Conservation (phyloP, 2,329 filamentous ascomycete species). For the Neopestalotiopsis clavispora region DNA sequence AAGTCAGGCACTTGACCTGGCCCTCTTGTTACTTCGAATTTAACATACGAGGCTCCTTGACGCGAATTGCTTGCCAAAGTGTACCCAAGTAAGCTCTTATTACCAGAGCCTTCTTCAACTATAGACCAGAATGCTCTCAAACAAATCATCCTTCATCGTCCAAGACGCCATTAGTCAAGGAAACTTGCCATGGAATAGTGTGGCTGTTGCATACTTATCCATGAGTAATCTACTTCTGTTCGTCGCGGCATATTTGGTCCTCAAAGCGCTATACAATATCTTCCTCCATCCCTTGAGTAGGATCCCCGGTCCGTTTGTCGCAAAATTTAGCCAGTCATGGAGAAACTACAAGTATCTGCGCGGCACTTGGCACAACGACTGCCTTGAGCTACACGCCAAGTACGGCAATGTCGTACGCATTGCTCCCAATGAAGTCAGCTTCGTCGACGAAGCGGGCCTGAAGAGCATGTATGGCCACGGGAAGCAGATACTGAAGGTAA, state of each 20-base stretch:
- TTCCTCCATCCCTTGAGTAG: neutral
- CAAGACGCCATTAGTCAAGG: neutral
- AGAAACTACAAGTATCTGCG: neutral
- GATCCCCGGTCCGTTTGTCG: neutral
- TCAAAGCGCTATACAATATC: neutral
- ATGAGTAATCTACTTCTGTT: neutral
- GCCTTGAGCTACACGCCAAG: neutral
- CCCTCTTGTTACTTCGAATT: neutral
- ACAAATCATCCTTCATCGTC: neutral
- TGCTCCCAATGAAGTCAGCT: slow-evolving; percentile 3
- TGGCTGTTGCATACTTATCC: neutral
- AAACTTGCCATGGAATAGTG: neutral
- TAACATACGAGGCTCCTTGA: neutral
- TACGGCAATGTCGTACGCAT: neutral
- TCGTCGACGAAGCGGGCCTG: neutral
- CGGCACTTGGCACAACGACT: neutral
- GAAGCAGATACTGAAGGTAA: neutral
- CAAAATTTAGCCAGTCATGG: neutral
- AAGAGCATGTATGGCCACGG: neutral
- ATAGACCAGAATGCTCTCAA: neutral
- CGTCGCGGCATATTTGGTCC: neutral
- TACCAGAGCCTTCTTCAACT: neutral
- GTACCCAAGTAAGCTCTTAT: neutral
- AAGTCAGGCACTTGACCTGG: neutral
- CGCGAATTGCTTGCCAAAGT: neutral